Base-by-base conservation (phyloP, 2,329 filamentous ascomycete species). In the Calonectria honghensis region DNA sequence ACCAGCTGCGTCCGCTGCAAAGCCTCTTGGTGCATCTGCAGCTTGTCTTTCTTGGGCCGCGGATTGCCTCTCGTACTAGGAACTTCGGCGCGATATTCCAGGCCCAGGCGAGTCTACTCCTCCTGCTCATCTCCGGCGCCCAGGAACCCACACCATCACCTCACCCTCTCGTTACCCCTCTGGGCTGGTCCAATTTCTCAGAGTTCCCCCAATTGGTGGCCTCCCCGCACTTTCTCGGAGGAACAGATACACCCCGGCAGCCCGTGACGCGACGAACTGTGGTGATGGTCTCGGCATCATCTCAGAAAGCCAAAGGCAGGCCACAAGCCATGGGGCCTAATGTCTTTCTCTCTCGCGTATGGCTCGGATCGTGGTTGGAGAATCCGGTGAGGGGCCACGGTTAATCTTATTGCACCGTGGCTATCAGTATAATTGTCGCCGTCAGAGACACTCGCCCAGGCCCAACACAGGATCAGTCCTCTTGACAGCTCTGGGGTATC, bases 21-120 rank as follows among this genome's bases (percentile, higher is more conserved):
- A 35, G 50, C 50, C 63, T 73, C 64, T 61, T 32, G 48, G 52
- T 70, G 71, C 65, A 45, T 73, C 65, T 61, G 72, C 61, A 31
- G 48, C 68, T 67, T 41, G 50, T 68, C 64, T 24, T 54, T 52
- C 39, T 69, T 29, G 39, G 65, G 48, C n/a, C 45, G 31, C 35
- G 52, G 52, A 69, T 61, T 14, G 63, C 73, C 57, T 37, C 72
- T 59, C 35, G 70, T 75, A 57, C 79, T 81, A 80, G 79, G 79
- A 66, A 77, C 35, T 75, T 78, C 79, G 79, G 78, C 77, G 69
- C 79, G 79, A 67, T 65, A 63, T 76, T 78, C 79, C 79, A 68
- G 54, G 57, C 37, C 57, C 31, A 59, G 41, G 32, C 48, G 54
- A 70, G 29, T 57, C 35, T 63, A 7, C 45, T 51, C 48, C 39